phyloP scores from a whole-genome alignment of 2,329 filamentous ascomycete genomes.

The Periconia digitata region DNA sequence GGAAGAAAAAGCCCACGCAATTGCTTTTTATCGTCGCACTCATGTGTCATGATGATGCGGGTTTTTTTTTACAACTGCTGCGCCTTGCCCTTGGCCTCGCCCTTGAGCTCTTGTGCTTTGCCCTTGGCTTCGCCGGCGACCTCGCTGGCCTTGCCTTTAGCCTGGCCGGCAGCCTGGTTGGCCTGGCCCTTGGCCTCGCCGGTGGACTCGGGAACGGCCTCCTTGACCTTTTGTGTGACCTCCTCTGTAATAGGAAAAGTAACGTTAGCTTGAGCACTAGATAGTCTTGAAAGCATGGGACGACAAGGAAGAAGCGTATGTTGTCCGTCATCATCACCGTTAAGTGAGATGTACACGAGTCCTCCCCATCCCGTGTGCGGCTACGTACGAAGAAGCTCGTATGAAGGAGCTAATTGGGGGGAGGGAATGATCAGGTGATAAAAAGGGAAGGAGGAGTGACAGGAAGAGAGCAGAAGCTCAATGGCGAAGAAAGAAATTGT shows the following conservation, averaged over 20 bases:
- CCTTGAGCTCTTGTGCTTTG: conserved; percentile 43
- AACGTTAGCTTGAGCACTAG: conserved; percentile 12
- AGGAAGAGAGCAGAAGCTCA: background rate
- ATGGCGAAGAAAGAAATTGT: background rate
- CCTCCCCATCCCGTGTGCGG: too few relatives aligned
- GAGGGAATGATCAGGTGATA: background rate
- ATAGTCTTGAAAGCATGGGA: too few relatives aligned
- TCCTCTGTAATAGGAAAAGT: conserved; percentile 53
- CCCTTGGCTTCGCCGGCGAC: conserved; percentile 46
- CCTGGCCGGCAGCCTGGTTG: conserved; percentile 31
- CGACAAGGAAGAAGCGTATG: too few relatives aligned
- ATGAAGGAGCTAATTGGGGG: conserved; percentile 15
- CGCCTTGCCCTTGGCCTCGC: conserved; percentile 46
- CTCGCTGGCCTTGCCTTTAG: conserved; percentile 45
- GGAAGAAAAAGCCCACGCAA: background rate
- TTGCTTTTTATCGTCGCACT: background rate
- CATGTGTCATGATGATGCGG: background rate
- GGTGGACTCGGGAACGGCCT: conserved; percentile 27
- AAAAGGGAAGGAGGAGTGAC: conserved; percentile 5
- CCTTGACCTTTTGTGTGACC: conserved; percentile 48
- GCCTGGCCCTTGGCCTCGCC: conserved; percentile 42
- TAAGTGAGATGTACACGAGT: too few relatives aligned
- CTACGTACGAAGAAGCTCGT: conserved; percentile 4
- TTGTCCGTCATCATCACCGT: too few relatives aligned
- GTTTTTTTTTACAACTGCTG: background rate